phyloP scores from a whole-genome alignment of 768 basidiomycete genomes.

The Mycena metata region DNA sequence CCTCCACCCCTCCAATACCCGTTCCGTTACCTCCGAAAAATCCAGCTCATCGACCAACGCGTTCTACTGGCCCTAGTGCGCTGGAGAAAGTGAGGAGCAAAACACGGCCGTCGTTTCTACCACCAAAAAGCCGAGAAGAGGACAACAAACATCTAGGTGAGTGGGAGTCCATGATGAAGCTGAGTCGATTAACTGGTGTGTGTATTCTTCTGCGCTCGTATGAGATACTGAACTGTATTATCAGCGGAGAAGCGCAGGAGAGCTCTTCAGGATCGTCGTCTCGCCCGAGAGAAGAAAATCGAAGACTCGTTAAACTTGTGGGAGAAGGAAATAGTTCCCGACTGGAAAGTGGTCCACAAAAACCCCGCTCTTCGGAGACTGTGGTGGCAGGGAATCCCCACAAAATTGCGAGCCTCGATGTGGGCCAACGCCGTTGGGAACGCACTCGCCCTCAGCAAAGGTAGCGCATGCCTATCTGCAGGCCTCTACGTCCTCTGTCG shows the following conservation, averaged over 20 bases:
- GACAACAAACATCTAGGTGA: conserved; percentile 87
- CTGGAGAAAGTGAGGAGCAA: conserved; percentile 87
- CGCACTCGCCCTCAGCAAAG: conserved; percentile 84
- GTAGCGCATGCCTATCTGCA: conserved; percentile 50
- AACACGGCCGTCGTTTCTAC: conserved; percentile 88
- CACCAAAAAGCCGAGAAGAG: conserved; percentile 83
- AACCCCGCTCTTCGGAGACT: conserved; percentile 75
- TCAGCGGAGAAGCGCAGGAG: conserved; percentile 80
- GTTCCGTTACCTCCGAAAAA: conserved; percentile 45
- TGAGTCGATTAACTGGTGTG: conserved; percentile 79
- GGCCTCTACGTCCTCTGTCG: conserved; percentile 2
- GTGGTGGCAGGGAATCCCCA: conserved; percentile 91
- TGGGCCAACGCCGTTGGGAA: conserved; percentile 94
- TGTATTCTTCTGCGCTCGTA: conserved; percentile 23
- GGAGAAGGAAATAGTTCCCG: conserved; percentile 85
- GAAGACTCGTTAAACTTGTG: conserved; percentile 81
- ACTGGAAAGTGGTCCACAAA: conserved; percentile 83
- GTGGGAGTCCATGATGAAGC: conserved; percentile 92
- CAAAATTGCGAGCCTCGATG: conserved; percentile 81
- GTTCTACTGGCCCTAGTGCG: conserved; percentile 74
- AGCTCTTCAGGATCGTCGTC: conserved; percentile 71
- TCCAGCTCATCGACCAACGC: conserved; percentile 57
- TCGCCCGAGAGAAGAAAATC: conserved; percentile 73
- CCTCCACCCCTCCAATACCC: conserved; percentile 49
- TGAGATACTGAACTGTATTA: conserved; percentile 19